Conservation (phyloP, 495 filamentous ascomycete species). For the Annulohypoxylon maeteangense region DNA sequence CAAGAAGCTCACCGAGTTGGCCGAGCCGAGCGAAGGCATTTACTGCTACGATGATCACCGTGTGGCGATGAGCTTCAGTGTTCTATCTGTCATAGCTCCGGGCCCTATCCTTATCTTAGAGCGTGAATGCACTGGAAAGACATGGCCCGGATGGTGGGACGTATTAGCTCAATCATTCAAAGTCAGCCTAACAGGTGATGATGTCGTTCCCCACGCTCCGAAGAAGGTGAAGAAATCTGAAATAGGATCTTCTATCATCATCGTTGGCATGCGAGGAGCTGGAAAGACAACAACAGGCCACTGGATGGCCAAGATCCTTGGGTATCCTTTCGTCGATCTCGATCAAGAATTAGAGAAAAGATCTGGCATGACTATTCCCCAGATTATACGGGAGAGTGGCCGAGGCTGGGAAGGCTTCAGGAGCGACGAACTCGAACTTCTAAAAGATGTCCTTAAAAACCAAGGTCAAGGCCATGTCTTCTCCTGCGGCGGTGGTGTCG, state of each 20-base stretch:
- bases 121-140: constrained; percentile 94
- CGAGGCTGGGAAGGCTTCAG: constrained; percentile 92
- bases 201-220: constrained; percentile 53
- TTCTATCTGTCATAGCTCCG: constrained; percentile 83
- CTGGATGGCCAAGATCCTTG: constrained; percentile 80
- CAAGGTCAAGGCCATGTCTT: constrained; percentile 82
- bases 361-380: constrained; percentile 79
- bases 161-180: constrained; percentile 78
- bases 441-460: constrained; percentile 77
- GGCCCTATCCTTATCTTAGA: constrained; percentile 81
- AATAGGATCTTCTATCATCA: constrained; percentile 74
- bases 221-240: constrained; percentile 53
- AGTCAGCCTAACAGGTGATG: constrained; percentile 78
- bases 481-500: constrained; percentile 92
- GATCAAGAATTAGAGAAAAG: constrained; percentile 84
- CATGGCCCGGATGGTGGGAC: constrained; percentile 99
- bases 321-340: constrained; percentile 83
- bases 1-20: constrained; percentile 67
- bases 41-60: constrained; percentile 98
- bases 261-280: constrained; percentile 97
- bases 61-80: constrained; percentile 97
- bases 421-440: constrained; percentile 77
- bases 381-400: constrained; percentile 73
- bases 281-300: constrained; percentile 94
- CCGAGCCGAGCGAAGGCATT: constrained; percentile 72